phyloP scores from a whole-genome alignment of 768 basidiomycete species.

The Trametes cubensis region DNA sequence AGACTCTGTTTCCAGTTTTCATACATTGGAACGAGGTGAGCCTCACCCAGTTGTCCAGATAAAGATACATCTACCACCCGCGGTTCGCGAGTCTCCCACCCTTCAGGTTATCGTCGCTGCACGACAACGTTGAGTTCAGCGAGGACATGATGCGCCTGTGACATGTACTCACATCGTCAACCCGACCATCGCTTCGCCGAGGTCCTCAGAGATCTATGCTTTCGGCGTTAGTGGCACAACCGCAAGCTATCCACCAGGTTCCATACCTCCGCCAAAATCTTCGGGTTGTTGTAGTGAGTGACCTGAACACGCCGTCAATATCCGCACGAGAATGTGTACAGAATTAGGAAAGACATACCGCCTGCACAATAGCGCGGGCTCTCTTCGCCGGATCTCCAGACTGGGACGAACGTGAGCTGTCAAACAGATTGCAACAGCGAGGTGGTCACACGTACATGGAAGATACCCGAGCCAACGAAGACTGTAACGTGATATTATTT shows the following conservation, averaged over 20 bases:
- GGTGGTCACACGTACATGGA: conserved; percentile 63
- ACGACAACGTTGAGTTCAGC: conserved; percentile 5
- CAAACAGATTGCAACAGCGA: conserved; percentile 1
- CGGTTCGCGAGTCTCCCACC: conserved; percentile 72
- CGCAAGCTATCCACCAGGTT: neutral
- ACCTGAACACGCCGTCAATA: conserved; percentile 44
- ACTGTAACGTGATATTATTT: conserved; percentile 49
- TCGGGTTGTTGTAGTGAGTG: conserved; percentile 95
- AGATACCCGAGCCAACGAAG: conserved; percentile 97
- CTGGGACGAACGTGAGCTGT: conserved; percentile 39
- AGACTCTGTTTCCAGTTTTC: too few species aligned
- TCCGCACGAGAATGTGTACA: neutral
- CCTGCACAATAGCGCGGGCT: conserved; percentile 94
- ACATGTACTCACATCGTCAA: conserved; percentile 72
- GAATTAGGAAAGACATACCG: conserved; percentile 49
- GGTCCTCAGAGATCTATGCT: conserved; percentile 70
- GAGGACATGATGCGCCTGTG: neutral
- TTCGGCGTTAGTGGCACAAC: conserved; percentile 1
- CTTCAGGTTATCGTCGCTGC: conserved; percentile 64
- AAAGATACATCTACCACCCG: conserved; percentile 51
- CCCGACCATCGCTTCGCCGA: conserved; percentile 94
- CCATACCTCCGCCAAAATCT: conserved; percentile 82
- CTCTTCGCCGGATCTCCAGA: conserved; percentile 93
- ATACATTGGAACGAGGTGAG: neutral
- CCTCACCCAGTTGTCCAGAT: neutral